Evolutionary conservation across 2,329 filamentous ascomycete genomes (phyloP), one percentile per base, ranked within the genome.

Genomic region (Ascochyta rabiei): DNA sequence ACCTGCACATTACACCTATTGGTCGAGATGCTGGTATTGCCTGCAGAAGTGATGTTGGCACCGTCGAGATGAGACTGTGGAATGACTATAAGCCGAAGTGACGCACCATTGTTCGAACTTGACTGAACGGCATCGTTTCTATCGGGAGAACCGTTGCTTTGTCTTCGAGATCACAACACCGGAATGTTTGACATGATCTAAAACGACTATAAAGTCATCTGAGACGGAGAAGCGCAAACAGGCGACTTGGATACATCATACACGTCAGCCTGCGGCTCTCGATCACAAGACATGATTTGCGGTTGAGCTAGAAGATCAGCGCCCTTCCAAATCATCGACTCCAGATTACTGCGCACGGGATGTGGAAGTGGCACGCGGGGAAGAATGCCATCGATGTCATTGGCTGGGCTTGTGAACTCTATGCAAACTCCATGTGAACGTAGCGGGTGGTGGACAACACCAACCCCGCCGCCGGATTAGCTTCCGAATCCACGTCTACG

Each of bases 231-330:
- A 26, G 24, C 26, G 26, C 45, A 48, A 41, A 12, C 40, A 54
- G 51, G 45, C 51, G 51, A 54, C 51, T 54, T 45, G 34, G 8
- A 33, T 18, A 12, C 19, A 15, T 13, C 19, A 15, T 13, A n/a
- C 45, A 45, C 40, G 45, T 49, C 34, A 49, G 35, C 51, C 24
- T 48, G 19, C 19, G 16, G 40, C 44, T 54, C 51, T 49, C 40
- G 46, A 49, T 34, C 35, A 31, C 7, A 15, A 7, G 28, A 24
- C 28, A 40, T 54, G 52, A 45, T 40, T 49, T 49, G 52, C 46
- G 46, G 52, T 40, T 45, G 46, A 49, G 52, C 46, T 31, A 45
- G 28, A 43, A 37, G 52, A 55, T 55, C 41, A 16, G n/a, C 46
- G 12, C 23, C 30, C 40, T 55, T 55, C 46, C 52, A 55, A 55